phyloP scores from a whole-genome alignment of 441 rosid species.

The Populus trichocarpa region DNA sequence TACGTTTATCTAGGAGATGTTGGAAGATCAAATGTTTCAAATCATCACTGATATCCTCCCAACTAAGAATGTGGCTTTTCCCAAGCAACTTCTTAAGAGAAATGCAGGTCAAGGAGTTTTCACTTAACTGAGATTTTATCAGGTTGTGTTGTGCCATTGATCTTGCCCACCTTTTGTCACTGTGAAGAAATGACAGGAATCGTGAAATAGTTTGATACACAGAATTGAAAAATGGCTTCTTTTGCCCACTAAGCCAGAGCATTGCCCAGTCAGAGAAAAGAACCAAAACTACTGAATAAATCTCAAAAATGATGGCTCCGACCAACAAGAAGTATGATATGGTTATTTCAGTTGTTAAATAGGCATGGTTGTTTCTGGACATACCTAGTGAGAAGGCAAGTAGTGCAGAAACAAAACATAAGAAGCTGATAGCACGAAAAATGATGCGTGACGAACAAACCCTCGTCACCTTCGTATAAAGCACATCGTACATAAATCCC shows the following conservation, averaged over 20 bases:
- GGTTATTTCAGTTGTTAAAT: neutral
- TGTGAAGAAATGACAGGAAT: neutral
- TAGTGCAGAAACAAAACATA: neutral
- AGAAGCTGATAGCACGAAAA: conserved; percentile 8
- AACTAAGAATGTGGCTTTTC: neutral
- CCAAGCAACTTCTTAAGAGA: neutral
- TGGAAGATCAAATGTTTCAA: neutral
- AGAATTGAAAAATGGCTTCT: neutral
- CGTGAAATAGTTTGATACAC: too few relatives aligned
- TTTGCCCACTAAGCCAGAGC: neutral
- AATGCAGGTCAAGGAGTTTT: neutral
- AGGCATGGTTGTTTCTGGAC: neutral
- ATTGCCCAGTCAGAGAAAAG: conserved; percentile 16
- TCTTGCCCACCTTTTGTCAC: neutral
- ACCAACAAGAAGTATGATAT: conserved; percentile 17
- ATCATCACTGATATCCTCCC: neutral
- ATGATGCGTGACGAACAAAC: neutral
- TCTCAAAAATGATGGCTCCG: conserved; percentile 19
- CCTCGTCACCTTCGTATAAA: conserved; percentile 19
- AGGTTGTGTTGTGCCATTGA: conserved; percentile 15
- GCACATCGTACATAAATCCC: conserved; percentile 21
- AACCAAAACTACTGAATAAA: neutral
- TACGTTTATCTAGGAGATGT: neutral
- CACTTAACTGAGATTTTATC: neutral
- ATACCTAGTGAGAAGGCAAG: conserved; percentile 3